Evolutionary conservation across 2,329 filamentous ascomycete species (phyloP), one percentile per base, ranked within the genome.

Genomic region (Colletotrichum horii): DNA sequence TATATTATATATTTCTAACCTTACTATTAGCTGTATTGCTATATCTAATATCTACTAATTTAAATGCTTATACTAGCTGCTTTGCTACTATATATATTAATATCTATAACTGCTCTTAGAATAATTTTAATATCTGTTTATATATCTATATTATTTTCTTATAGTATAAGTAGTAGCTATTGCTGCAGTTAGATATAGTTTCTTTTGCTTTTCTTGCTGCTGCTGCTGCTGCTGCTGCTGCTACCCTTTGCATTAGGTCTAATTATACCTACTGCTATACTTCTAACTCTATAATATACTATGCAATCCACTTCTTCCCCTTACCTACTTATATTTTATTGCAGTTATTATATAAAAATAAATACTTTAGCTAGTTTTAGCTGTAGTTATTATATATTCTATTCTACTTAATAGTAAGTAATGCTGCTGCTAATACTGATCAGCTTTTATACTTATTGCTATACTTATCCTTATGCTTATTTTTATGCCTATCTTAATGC

Each of bases 11-110:
- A 43, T 78, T 78, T 2, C 62, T 26, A 12, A 74, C 60, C 16
- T 68, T 68, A 4, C 70, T 73, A 36, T 78, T 78, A 9, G 24
- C 58, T 34, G 56, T 77, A 38, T 78, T 78, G 4, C 8, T 19
- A 12, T 48, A 22, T 38, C 60, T 56, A 6, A 78, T 48, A 1
- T 52, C 38, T 16, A 34, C 66, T 8, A 78, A 68, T 61, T 78
- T 62, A 5, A 58, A 56, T 16, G 68, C 65, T 36, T 66, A 36
- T n/a, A 2, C 68, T 12, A 66, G 71, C 68, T 76, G 48, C 8
- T 55, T 36, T 8, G 38, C 52, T 12, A 73, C 61, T n/a, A 71
- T 73, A 22, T 78, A 52, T 34, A 78, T 71, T 8, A 76, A 24
- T 43, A 74, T 67, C 38, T n/a, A 77, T 19, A 78, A 56, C 32